Evolutionary conservation across 805 yeast species (phyloP).

Genomic region (Grigorovia yakushimaensis): DNA sequence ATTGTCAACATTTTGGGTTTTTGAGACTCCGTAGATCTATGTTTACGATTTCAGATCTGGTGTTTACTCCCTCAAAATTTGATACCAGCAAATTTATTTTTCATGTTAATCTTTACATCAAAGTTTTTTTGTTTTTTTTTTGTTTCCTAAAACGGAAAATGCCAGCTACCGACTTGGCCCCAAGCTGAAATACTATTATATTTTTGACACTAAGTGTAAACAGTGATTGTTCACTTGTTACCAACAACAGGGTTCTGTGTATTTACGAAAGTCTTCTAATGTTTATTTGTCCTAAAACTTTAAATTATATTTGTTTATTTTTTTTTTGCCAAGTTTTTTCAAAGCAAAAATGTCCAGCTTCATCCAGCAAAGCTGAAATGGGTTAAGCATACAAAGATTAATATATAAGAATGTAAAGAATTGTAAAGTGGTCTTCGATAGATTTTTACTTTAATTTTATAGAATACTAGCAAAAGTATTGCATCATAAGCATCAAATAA

Average conservation of each 20-base stretch:
- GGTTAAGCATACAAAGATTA: neutral
- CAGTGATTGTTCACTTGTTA: neutral
- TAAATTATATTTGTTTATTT: neutral
- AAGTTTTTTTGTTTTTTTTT: neutral
- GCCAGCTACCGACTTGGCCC: conserved; percentile 2
- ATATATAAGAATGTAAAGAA: neutral
- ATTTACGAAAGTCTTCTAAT: neutral
- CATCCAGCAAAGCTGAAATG: neutral
- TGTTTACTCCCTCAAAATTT: neutral
- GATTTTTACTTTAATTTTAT: neutral
- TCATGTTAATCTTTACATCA: neutral
- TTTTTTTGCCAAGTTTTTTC: neutral
- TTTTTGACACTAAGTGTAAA: neutral
- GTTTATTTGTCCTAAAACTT: neutral
- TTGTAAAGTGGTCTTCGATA: neutral
- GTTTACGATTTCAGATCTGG: neutral
- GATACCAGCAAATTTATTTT: neutral
- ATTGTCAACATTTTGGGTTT: conserved; percentile 62
- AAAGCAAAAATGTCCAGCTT: neutral
- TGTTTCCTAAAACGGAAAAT: neutral
- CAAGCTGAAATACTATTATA: neutral
- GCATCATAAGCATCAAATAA: neutral
- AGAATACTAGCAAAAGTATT: too few species aligned
- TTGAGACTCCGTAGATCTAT: neutral
- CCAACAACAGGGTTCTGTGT: neutral